Evolutionary conservation across 495 filamentous ascomycete genomes (phyloP).

Genomic region (Apodospora peruviana): DNA sequence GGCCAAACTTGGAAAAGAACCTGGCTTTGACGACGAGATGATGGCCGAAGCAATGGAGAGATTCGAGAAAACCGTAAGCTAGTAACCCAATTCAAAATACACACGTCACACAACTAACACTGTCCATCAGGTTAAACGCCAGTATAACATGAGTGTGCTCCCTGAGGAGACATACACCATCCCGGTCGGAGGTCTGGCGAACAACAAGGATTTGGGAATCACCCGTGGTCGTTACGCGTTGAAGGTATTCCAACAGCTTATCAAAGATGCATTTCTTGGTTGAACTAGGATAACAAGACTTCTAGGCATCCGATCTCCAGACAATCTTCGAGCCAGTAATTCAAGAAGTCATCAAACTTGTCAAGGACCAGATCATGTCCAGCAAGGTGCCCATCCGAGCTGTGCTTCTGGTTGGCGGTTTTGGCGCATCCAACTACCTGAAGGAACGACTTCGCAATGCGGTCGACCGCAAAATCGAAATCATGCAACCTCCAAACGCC

Average conservation of each 20-base stretch:
- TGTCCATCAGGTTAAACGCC: constrained; percentile 18
- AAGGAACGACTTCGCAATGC: constrained; percentile 47
- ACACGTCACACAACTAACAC: background rate
- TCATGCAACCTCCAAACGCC: constrained; percentile 58
- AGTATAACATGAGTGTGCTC: constrained; percentile 18
- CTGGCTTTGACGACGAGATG: constrained; percentile 31
- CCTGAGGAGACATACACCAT: constrained; percentile 26
- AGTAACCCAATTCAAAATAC: background rate
- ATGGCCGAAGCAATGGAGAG: constrained; percentile 29
- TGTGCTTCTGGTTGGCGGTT: constrained; percentile 67
- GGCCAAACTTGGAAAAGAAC: constrained; percentile 23
- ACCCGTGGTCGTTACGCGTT: constrained; percentile 23
- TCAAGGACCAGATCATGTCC: constrained; percentile 50
- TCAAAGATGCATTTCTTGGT: background rate
- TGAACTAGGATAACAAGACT: constrained; percentile 16
- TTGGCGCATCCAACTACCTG: constrained; percentile 64
- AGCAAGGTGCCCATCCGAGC: constrained; percentile 41
- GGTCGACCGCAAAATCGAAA: constrained; percentile 30
- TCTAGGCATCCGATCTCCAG: constrained; percentile 33
- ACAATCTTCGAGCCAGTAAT: constrained; percentile 55
- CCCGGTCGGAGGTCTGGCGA: constrained; percentile 26
- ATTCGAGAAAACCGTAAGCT: constrained; percentile 29
- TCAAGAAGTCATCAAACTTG: constrained; percentile 50
- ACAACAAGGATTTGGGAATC: constrained; percentile 23
- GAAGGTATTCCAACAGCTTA: constrained; percentile 6